Evolutionary conservation across 78 protist genomes (phyloP), one percentile per base, ranked within the genome.

Genomic region (slime mould (Dictyostelium discoideum)): DNA sequence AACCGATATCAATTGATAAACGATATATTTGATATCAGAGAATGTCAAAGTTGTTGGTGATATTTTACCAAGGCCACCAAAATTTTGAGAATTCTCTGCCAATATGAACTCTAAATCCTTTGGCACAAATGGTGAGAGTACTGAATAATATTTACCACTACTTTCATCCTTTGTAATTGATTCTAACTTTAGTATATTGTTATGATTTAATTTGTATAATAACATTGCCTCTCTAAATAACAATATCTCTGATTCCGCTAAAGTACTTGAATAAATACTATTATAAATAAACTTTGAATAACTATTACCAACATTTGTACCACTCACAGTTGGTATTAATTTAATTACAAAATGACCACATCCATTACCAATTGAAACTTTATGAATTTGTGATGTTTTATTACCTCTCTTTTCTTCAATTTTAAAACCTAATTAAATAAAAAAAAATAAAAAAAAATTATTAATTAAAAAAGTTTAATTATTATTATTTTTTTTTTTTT

Each of bases 151-250:
- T 4, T 57, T 40, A 22, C 94, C 87, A 18, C 48, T 60, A 26
- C 16, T 29, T 10, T 90, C 94, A 82, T 90, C 94, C 57, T 82
- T 90, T 5, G 94, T 90, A 26, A 90, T 90, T 3, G 26, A 29
- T 26, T 80, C 86, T 6, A 72, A 5, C 5, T 65, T 60, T 18
- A 90, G 14, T n/a, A 90, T 63, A 32, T 81, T 82, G 32, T 8
- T 9, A 50, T 90, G 94, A 29, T 44, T 82, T 50, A 90, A 26
- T 29, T 42, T 80, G 11, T 81, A 72, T 0, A 90, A 69, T 46
- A 90, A 22, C 94, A 90, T 90, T 46, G 87, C 11, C n/a, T 90
- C 94, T 63, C 94, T 63, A 57, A 90, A 90, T 16, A n/a, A 39
- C 1, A 5, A 40, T 3, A 90, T 10, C 54, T 86, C 92, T 24